Conservation (phyloP, 441 rosid genomes). For the Brassica balearica region DNA sequence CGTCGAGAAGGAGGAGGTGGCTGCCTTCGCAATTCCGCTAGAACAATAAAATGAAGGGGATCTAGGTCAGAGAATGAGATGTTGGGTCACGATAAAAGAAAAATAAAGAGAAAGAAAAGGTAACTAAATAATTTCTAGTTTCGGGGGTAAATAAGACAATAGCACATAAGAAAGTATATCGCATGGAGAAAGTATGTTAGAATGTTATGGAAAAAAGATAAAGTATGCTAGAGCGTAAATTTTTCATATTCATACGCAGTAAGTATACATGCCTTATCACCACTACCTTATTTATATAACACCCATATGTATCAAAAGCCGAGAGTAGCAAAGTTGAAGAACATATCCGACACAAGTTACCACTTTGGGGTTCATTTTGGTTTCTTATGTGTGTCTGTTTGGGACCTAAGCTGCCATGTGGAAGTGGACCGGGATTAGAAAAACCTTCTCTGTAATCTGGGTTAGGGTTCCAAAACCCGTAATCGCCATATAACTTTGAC, state of each 20-base stretch:
- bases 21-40: no score
- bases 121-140: no score
- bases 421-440: constrained; percentile 41
- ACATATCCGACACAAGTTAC: constrained; percentile 9
- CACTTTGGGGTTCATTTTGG: background rate
- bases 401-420: constrained; percentile 31
- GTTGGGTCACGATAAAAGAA: no score
- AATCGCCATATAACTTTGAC: constrained; percentile 37
- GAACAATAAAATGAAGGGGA: no score
- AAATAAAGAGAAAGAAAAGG: no score
- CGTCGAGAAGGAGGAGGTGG: no score
- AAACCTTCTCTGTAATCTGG: constrained; percentile 40
- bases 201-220: no score
- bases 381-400: constrained; percentile 30
- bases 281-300: constrained; percentile 14
- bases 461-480: constrained; percentile 45
- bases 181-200: no score
- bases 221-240: no score
- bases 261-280: constrained; percentile 18
- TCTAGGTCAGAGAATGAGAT: no score
- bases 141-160: no score
- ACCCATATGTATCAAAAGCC: constrained; percentile 26
- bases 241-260: constrained; percentile 5
- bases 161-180: no score
- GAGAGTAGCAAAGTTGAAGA: constrained; percentile 16